Base-by-base conservation (phyloP, 768 basidiomycete species). In the Lentinula edodes region DNA sequence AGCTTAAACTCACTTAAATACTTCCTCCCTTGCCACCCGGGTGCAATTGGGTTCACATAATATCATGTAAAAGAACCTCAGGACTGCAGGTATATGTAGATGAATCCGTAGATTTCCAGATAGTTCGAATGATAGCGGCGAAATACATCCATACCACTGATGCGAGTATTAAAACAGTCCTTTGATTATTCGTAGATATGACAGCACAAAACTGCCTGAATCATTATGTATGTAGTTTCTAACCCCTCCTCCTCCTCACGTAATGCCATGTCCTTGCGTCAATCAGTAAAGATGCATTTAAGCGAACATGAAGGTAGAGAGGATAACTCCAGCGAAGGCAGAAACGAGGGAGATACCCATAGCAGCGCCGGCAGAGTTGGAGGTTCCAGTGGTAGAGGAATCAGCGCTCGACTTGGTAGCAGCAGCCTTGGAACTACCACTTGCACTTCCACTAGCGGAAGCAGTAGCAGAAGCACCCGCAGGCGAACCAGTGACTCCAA, bases 301-400 rank as follows among this genome's bases (percentile, higher is more conserved):
- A 48, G 58, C 58, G 18, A 59, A 59, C n/a, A 45, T 18, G 18
- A 48, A 48, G 8, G 38, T 34, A 12, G 58, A 59, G 35, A 59
- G 32, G 15, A 59, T 20, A 13, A 59, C 46, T 18, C 58, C 58
- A 36, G 35, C 58, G 18, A 59, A 36, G 23, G 43, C 58, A n/a
- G 58, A 59, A 23, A 59, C 58, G n/a, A 59, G 3, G 9, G 58
- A 59, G 35, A 59, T n/a, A 15, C 58, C 58, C 58, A 59, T 59
- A 36, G 58, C 58, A n/a, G 58, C 50, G 9, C 58, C 58, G 5
- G 58, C 58, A 50, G 58, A 46, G 48, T 59, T 59, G n/a, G 58
- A 59, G 12, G 28, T 15, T 46, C 20, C 18, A 13, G 58, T 38
- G 3, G 32, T 12, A 45, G 45, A 18, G 13, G 45, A 20, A 32